These are phyloP conservation scores for Verticillium nubilum DNA, from an alignment of 2,329 filamentous ascomycete genomes.

Conservation along the genomic window DNA sequence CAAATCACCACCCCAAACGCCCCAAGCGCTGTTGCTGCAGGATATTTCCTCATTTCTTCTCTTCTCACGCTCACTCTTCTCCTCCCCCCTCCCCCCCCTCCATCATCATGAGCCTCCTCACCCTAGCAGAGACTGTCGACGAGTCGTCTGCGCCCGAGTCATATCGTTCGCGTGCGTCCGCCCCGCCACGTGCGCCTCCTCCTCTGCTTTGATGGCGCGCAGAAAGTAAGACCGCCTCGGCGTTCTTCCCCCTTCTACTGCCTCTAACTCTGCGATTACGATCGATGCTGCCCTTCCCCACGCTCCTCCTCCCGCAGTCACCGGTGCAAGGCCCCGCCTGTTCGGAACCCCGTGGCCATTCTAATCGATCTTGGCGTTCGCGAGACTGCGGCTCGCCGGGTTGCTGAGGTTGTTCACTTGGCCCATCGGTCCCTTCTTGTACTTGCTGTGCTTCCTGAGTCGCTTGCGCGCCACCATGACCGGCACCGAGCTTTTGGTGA, in stretches of 20 bases:
- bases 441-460: slow-evolving; percentile 79
- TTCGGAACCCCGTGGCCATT: slow-evolving; percentile 5
- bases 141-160: background rate
- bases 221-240: background rate
- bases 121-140: background rate
- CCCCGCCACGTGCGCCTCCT: background rate
- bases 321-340: background rate
- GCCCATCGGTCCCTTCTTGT: slow-evolving; percentile 63
- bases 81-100: background rate
- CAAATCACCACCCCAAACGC: background rate
- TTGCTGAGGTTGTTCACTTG: slow-evolving; percentile 79
- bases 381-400: slow-evolving; percentile 59
- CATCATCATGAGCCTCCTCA: background rate
- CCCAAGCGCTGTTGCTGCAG: background rate
- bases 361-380: slow-evolving; percentile 71
- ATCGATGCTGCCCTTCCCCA: background rate
- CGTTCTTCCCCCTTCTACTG: background rate
- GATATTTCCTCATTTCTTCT: background rate
- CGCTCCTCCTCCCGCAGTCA: background rate
- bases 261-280: background rate
- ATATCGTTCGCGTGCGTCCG: background rate
- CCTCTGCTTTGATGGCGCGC: background rate
- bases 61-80: background rate
- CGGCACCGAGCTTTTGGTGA: slow-evolving; percentile 92
- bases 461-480: slow-evolving; percentile 97